These are phyloP conservation scores for Raphidocelis subcapitata DNA, from an alignment of 139 green algal species.

Conservation along the genomic window DNA sequence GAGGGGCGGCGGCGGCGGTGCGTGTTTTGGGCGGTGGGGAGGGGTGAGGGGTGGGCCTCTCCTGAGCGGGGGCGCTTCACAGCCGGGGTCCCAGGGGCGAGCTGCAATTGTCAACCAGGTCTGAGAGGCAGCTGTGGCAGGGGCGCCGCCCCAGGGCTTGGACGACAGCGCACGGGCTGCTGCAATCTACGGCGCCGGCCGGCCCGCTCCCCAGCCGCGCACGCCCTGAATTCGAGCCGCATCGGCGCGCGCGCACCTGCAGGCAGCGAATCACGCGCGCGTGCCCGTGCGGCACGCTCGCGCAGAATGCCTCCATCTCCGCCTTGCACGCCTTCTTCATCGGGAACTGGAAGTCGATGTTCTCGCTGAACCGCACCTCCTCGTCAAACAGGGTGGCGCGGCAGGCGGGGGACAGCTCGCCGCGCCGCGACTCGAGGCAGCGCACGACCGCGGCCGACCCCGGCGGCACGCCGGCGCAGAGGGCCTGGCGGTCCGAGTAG, in stretches of 20 bases:
- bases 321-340: constrained; percentile 73
- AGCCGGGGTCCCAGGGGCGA: too few relatives aligned
- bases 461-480: constrained; percentile 54
- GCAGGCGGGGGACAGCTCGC: constrained; percentile 68
- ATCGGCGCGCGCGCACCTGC: not conserved
- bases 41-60: too few relatives aligned
- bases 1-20: too few relatives aligned
- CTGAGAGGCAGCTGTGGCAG: not conserved
- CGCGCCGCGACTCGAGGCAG: constrained; percentile 73
- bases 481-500: constrained; percentile 55
- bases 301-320: constrained; percentile 78
- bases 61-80: too few relatives aligned
- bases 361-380: constrained; percentile 60
- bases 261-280: constrained; percentile 68
- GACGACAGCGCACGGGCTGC: not conserved
- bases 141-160: not conserved
- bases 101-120: too few relatives aligned
- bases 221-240: not conserved
- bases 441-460: constrained; percentile 80
- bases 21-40: too few relatives aligned
- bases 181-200: not conserved
- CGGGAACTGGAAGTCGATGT: constrained; percentile 81
- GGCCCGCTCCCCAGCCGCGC: not conserved
- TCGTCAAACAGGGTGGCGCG: constrained; percentile 67
- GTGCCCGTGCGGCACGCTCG: constrained; percentile 72